Conservation (phyloP, 2,329 filamentous ascomycete species). For the Dactylellina sp. region DNA sequence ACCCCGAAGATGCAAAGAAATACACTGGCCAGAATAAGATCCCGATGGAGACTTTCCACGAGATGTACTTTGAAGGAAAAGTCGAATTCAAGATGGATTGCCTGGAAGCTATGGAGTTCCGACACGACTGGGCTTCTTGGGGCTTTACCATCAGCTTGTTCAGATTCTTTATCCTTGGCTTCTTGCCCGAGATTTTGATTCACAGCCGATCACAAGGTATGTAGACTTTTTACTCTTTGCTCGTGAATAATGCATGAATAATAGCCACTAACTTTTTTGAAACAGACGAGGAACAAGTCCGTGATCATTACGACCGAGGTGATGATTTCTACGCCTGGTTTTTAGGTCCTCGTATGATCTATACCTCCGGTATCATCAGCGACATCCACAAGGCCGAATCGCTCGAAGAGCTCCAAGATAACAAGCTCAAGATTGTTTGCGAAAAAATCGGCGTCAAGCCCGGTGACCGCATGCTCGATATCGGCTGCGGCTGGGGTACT, state of each 20-base stretch:
- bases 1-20: conserved; percentile 71
- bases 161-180: conserved; percentile 86
- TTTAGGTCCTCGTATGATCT: conserved; percentile 97
- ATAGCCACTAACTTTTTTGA: neutral
- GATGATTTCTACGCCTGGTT: conserved; percentile 99
- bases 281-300: conserved; percentile 93
- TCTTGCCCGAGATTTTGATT: conserved; percentile 90
- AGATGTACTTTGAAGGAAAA: conserved; percentile 96
- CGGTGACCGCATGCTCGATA: conserved; percentile 87
- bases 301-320: conserved; percentile 96
- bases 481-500: conserved; percentile 98
- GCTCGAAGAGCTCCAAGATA: conserved; percentile 95
- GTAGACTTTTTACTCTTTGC: conserved; percentile 57
- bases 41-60: conserved; percentile 91
- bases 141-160: conserved; percentile 86
- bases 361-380: conserved; percentile 93
- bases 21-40: conserved; percentile 84
- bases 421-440: conserved; percentile 94
- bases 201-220: conserved; percentile 88
- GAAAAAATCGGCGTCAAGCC: conserved; percentile 90
- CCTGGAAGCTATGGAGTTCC: conserved; percentile 89
- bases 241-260: neutral
- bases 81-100: conserved; percentile 95
- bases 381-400: conserved; percentile 88
- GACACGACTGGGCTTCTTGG: conserved; percentile 97